Evolutionary conservation across 169 alveolate genomes (phyloP).

Genomic region (Plasmodium reichenowi): DNA sequence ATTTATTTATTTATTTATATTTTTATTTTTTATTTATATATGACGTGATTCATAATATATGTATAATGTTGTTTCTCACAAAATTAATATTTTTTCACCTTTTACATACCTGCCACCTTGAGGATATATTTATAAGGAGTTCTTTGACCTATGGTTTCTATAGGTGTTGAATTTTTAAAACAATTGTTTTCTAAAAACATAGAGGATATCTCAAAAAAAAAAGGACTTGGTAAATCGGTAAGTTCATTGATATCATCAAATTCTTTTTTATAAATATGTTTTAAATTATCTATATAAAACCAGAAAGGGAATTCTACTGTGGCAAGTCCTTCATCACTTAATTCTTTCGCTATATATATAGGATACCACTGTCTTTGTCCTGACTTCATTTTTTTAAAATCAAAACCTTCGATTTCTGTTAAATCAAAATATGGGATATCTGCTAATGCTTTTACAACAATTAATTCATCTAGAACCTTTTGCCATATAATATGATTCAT

Average conservation of each 20-base stretch:
- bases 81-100: too few relatives aligned
- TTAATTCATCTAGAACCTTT: constrained; percentile 80
- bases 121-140: constrained; percentile 72
- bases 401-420: constrained; percentile 82
- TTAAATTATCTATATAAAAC: constrained; percentile 77
- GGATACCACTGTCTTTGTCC: constrained; percentile 88
- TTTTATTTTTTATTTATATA: background rate
- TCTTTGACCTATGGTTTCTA: constrained; percentile 64
- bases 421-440: constrained; percentile 82
- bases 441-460: constrained; percentile 84
- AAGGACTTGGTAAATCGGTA: constrained; percentile 72
- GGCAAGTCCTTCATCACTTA: constrained; percentile 83
- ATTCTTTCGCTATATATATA: constrained; percentile 81
- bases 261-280: constrained; percentile 70
- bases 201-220: constrained; percentile 64
- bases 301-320: constrained; percentile 82
- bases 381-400: constrained; percentile 78
- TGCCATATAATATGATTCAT: constrained; percentile 77
- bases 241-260: constrained; percentile 61
- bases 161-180: constrained; percentile 72
- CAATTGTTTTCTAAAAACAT: constrained; percentile 68
- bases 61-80: too few relatives aligned
- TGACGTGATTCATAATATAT: too few relatives aligned
- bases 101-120: constrained; percentile 53
- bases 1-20: background rate